Conservation (phyloP, 805 yeast species). For the Metschnikowia cerradonensis region DNA sequence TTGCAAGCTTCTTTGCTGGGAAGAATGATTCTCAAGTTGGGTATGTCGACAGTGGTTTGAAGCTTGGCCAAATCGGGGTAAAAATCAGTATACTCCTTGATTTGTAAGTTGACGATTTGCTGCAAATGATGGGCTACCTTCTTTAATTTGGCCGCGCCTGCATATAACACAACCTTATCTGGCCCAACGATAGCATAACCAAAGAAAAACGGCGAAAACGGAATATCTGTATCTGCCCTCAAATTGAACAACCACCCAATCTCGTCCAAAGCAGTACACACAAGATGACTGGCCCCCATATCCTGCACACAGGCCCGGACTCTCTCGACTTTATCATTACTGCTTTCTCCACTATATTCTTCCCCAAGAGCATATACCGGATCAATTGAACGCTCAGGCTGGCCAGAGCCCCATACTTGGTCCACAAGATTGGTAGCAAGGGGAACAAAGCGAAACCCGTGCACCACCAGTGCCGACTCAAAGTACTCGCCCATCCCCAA, state of each 20-base stretch:
- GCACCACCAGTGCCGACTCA: constrained; percentile 20
- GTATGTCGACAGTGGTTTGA: constrained; percentile 17
- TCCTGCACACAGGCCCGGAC: constrained; percentile 29
- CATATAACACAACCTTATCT: constrained; percentile 46
- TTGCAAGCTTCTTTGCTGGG: constrained; percentile 30
- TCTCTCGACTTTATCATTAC: constrained; percentile 26
- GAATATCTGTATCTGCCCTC: constrained; percentile 72
- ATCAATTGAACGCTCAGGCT: constrained; percentile 31
- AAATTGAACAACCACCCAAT: constrained; percentile 88
- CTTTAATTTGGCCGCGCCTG: constrained; percentile 44
- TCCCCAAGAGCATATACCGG: constrained; percentile 30
- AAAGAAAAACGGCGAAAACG: constrained; percentile 83
- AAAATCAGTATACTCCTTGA: constrained; percentile 53
- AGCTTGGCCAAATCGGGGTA: constrained; percentile 50
- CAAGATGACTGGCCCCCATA: constrained; percentile 31
- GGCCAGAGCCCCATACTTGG: constrained; percentile 34
- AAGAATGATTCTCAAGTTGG: constrained; percentile 23
- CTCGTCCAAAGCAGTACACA: constrained; percentile 78
- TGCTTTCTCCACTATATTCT: constrained; percentile 33
- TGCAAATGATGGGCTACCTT: constrained; percentile 28
- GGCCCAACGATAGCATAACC: constrained; percentile 47
- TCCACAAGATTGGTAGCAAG: constrained; percentile 33
- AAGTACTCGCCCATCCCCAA: constrained; percentile 43
- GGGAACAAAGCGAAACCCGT: constrained; percentile 29
- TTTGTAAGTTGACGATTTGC: constrained; percentile 24